These are phyloP conservation scores for Mediolabrus comicus DNA, from an alignment of 108 stramenopile genomes.

Conservation along the genomic window DNA sequence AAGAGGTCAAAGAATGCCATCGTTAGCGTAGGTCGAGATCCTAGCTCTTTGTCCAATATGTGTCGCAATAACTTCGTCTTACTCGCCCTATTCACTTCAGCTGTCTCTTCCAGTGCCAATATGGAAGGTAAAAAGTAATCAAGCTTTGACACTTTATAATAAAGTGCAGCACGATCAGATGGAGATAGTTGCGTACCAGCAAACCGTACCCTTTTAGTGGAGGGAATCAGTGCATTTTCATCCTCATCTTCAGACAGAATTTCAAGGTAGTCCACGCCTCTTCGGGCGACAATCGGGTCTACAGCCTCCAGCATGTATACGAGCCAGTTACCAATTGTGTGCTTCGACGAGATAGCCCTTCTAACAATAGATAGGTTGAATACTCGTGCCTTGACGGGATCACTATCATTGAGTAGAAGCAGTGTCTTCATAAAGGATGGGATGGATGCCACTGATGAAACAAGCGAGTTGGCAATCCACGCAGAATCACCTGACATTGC, in stretches of 20 bases:
- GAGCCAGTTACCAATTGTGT: conserved; percentile 52
- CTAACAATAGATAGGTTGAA: conserved; percentile 35
- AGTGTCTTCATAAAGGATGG: conserved; percentile 50
- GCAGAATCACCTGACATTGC: conserved; percentile 34
- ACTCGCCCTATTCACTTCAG: conserved; percentile 37
- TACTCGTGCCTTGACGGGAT: conserved; percentile 42
- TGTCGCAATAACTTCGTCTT: conserved; percentile 48
- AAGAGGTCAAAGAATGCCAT: conserved; percentile 51
- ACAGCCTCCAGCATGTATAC: conserved; percentile 56
- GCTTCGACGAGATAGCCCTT: conserved; percentile 37
- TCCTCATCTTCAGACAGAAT: conserved; percentile 52
- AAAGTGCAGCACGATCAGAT: conserved; percentile 22
- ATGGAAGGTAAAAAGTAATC: conserved; percentile 50
- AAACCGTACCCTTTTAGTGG: conserved; percentile 41
- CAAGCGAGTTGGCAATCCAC: conserved; percentile 42
- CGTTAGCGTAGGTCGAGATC: conserved; percentile 36
- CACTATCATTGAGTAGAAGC: conserved; percentile 38
- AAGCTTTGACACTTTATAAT: conserved; percentile 43
- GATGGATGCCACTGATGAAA: conserved; percentile 39
- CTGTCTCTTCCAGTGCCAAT: conserved; percentile 46
- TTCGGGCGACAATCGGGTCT: conserved; percentile 39
- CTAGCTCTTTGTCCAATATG: conserved; percentile 45
- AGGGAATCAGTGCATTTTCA: conserved; percentile 43
- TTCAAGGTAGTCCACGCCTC: conserved; percentile 51
- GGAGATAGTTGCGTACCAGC: conserved; percentile 46